Evolutionary conservation across 2,329 filamentous ascomycete species (phyloP), one percentile per base, ranked within the genome.

Genomic region (Grosmannia huntii): DNA sequence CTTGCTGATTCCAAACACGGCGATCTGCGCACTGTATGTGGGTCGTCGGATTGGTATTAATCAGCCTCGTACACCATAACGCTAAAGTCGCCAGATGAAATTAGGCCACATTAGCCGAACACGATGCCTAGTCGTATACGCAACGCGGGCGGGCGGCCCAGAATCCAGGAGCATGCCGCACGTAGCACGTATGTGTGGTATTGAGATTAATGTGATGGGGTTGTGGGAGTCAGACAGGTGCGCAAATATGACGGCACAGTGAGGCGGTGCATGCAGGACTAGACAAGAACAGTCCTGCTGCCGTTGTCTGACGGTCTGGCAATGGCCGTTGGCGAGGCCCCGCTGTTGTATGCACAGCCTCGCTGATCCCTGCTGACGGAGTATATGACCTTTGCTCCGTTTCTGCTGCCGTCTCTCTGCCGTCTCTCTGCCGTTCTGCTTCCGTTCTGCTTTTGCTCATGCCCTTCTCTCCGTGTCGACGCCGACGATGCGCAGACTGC

Each of bases 401-500:
- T 9, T 27, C 48, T 28, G 48, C 25, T 25, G 25, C 23, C 11
- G 23, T n/a, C 14, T 50, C 21, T 7, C 14, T 12, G 48, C 23
- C 12, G 23, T n/a, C 14, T 50, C 21, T 7, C 14, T 12, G 48
- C 23, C 12, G n/a, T n/a, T n/a, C n/a, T n/a, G n/a, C n/a, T n/a
- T n/a, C n/a, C n/a, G n/a, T n/a, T n/a, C n/a, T n/a, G n/a, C n/a
- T n/a, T n/a, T n/a, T n/a, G 48, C 12, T 50, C 16, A 50, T 19
- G 25, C 48, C 48, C 48, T 14, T 16, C 48, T 27, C 53, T 76
- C 76, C 25, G 69, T 65, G 63, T 82, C 81, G 44, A 80, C 71
- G 12, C 84, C 85, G 53, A 89, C 75, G 59, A 90, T 88, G 65
- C 85, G 83, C 59, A 91, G 70, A 55, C 79, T 79, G 0, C 85